These are phyloP conservation scores for Curvularia eragrostidis DNA, from an alignment of 2,329 filamentous ascomycete genomes.

Conservation along the genomic window DNA sequence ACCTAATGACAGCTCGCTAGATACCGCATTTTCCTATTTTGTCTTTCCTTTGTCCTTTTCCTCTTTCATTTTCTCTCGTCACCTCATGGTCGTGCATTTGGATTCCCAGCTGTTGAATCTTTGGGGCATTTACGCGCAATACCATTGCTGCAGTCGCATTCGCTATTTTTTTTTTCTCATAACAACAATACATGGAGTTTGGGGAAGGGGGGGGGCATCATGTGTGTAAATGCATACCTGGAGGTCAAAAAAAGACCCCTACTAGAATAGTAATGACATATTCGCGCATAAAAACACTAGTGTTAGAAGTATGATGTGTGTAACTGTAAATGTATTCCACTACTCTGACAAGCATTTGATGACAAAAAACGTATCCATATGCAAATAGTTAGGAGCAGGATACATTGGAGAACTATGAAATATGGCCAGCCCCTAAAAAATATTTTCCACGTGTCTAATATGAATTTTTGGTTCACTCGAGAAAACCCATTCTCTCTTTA, in stretches of 20 bases:
- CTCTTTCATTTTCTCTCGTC: slow-evolving; percentile 3
- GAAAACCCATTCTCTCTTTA: too few species aligned
- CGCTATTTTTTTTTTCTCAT: background rate
- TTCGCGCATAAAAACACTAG: background rate
- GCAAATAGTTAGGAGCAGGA: too few species aligned
- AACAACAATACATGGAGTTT: background rate
- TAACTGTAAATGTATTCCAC: too few species aligned
- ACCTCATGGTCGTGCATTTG: background rate
- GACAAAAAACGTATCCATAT: too few species aligned
- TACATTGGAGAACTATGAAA: too few species aligned
- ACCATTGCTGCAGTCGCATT: background rate
- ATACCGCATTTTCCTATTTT: slow-evolving; percentile 13
- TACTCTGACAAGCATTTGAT: too few species aligned
- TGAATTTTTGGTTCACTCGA: too few species aligned
- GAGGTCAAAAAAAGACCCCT: background rate
- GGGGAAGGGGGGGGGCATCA: background rate
- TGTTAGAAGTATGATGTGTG: too few species aligned
- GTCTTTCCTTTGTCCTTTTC: slow-evolving; percentile 1
- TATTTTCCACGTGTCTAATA: too few species aligned
- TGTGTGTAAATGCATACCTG: background rate
- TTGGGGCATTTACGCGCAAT: background rate
- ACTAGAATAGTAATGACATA: background rate
- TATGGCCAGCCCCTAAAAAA: too few species aligned
- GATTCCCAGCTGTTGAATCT: background rate
- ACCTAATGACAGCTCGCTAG: slow-evolving; percentile 25